These are phyloP conservation scores for Penicillium malachiteum DNA, from an alignment of 495 filamentous ascomycete species.

Conservation along the genomic window DNA sequence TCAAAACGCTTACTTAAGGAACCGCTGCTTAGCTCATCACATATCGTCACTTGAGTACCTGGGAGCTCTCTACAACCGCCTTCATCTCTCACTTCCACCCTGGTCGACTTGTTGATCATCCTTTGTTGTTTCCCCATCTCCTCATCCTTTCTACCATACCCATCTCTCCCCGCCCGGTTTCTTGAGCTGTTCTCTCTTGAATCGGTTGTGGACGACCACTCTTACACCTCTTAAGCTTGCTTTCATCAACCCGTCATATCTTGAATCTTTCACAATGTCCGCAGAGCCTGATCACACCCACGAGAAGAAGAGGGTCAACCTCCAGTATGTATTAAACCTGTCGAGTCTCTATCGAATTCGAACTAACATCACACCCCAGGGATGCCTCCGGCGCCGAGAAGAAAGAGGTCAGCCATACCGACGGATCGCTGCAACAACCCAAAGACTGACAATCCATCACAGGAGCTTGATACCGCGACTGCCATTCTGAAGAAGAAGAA, in stretches of 20 bases:
- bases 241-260: conserved; percentile 24
- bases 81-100: conserved; percentile 15
- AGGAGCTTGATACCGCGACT: conserved; percentile 92
- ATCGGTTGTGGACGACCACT: conserved; percentile 18
- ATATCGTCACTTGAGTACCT: conserved; percentile 46
- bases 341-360: not conserved
- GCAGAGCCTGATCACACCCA: conserved; percentile 68
- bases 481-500: conserved; percentile 99
- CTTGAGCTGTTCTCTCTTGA: conserved; percentile 4
- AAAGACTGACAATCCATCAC: conserved; percentile 31
- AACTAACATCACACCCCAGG: conserved; percentile 49
- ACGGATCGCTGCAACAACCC: not conserved
- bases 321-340: conserved; percentile 63
- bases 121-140: conserved; percentile 14
- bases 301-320: conserved; percentile 85
- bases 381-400: conserved; percentile 86
- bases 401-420: conserved; percentile 66
- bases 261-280: conserved; percentile 30
- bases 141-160: conserved; percentile 15
- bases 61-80: conserved; percentile 29
- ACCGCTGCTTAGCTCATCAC: conserved; percentile 39
- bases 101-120: conserved; percentile 6
- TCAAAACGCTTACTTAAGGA: conserved; percentile 22
- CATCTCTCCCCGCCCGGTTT: conserved; percentile 5
- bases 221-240: conserved; percentile 17